Percentiles rank a stretch among this genome's conserved stretches.
phyloP scores from a whole-genome alignment of 192 early-diverging fungal species.

The Spinellus fusiger region DNA sequence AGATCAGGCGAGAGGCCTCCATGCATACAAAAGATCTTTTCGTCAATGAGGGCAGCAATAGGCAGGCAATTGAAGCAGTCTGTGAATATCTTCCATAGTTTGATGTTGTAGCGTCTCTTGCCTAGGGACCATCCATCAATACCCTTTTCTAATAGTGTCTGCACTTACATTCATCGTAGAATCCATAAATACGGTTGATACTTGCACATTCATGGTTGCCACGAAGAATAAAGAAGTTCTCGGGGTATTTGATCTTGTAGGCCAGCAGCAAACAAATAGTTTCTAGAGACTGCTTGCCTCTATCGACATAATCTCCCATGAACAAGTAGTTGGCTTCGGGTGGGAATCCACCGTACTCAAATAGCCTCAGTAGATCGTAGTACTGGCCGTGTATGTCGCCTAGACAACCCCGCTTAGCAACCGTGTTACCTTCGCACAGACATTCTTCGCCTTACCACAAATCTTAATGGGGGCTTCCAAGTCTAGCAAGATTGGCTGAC shows the following conservation, averaged over 20 bases:
- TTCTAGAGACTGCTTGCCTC: conserved; percentile 96
- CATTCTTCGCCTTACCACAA: conserved; percentile 57
- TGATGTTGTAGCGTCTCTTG: conserved; percentile 97
- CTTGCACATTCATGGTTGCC: conserved; percentile 98
- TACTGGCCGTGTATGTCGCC: conserved; percentile 91
- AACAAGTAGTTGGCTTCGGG: conserved; percentile 96
- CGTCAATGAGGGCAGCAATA: conserved; percentile 95
- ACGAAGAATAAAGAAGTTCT: conserved; percentile 98
- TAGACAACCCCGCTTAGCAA: conserved; percentile 12
- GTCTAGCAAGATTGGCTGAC: conserved; percentile 88
- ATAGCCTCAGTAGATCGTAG: conserved; percentile 91
- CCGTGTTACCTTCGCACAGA: conserved; percentile 2
- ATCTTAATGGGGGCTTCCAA: conserved; percentile 96
- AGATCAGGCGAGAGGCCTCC: conserved; percentile 96
- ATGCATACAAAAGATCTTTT: conserved; percentile 99
- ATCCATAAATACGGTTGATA: conserved; percentile 80
- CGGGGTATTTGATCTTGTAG: conserved; percentile 99
- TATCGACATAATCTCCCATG: conserved; percentile 96
- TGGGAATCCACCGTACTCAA: conserved; percentile 95
- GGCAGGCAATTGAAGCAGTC: conserved; percentile 99
- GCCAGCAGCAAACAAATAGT: conserved; percentile 96
- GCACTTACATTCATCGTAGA: conserved; percentile 91
- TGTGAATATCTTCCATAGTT: conserved; percentile 99
- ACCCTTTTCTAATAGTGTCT: not conserved
- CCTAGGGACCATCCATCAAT: conserved; percentile 37